Percentiles rank a stretch among this genome's conserved stretches.
Conservation (phyloP, 768 basidiomycete species). For the Exidia glandulosa region DNA sequence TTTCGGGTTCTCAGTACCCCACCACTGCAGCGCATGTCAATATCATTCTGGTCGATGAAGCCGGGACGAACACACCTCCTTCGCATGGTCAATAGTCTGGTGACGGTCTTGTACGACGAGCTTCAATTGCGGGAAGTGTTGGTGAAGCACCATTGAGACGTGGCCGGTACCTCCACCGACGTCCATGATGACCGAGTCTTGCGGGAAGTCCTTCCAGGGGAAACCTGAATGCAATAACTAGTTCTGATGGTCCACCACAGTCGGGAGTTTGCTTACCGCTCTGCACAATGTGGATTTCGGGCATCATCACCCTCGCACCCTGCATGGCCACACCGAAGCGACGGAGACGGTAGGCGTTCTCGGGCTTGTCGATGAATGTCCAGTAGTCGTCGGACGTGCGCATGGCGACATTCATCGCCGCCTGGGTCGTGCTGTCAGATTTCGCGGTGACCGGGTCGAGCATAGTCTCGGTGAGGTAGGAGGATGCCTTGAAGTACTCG, state of each 20-base stretch:
- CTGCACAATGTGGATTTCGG: constrained; percentile 9
- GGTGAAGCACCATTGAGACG: constrained; percentile 12
- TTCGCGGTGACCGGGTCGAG: constrained; percentile 6
- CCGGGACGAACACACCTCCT: constrained; percentile 6
- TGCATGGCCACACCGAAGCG: constrained; percentile 14
- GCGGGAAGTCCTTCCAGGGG: constrained; percentile 14
- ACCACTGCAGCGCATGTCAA: neutral
- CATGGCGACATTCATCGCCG: constrained; percentile 13
- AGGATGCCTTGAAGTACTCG: constrained; percentile 33
- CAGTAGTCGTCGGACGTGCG: constrained; percentile 13
- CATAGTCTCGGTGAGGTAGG: constrained; percentile 14
- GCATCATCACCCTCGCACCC: constrained; percentile 9
- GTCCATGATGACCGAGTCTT: constrained; percentile 19
- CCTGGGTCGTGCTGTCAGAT: constrained; percentile 9
- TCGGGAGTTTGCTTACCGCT: constrained; percentile 7
- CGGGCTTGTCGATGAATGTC: constrained; percentile 9
- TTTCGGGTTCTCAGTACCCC: neutral
- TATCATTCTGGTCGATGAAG: neutral
- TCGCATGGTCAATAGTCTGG: constrained; percentile 14
- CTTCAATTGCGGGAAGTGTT: constrained; percentile 13
- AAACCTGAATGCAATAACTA: constrained; percentile 13
- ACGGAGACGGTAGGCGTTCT: constrained; percentile 1
- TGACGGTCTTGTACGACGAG: constrained; percentile 21
- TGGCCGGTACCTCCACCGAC: constrained; percentile 23
- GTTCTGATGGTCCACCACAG: neutral